Base-by-base conservation (phyloP, 2,329 filamentous ascomycete species). In the Apiospora sp. region DNA sequence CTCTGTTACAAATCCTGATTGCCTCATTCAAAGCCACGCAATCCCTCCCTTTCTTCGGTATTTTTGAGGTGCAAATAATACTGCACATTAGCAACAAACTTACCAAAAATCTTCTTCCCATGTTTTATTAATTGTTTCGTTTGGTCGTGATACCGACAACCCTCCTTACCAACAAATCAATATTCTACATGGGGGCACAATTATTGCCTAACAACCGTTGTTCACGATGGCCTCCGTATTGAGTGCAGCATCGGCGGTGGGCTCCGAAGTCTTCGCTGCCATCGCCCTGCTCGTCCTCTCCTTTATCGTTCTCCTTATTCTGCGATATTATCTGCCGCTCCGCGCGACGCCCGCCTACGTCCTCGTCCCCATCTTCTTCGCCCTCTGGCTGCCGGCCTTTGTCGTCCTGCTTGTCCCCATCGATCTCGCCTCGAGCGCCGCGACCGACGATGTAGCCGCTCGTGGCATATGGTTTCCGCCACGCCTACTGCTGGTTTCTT, bases 391-490 rank as follows among this genome's bases (percentile, higher is more conserved):
- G 7, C 97, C 96, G 14, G 94, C 94, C 67, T 95, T 93, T 82
- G 96, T 97, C 79, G 91, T 98, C 34, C 87, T 99, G 34, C 90
- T 99, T 30, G 95, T 99, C 8, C 96, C 96, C 6, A 97, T 99
- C 82, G 96, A 99, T 83, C 91, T 99, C 76, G 95, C 96, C 1
- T 98, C 95, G 8, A 96, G 90, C 80, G 92, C 94, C 30, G 89
- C 91, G 68, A 91, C 91, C 69, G 91, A 93, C 73, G 92, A 93
- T 82, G 91, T 89, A 73, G 88, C 89, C 22, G 88, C 90, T 22
- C 90, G 92, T 77, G 96, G 95, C 46, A 93, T 99, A 79, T 98
- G 95, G 94, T 88, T 99, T 46, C 93, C 94, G 6, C 87, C 93
- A 76, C 86, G 91, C 69, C 89, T 95, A 41, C 87, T 98, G 68